Base-by-base conservation (phyloP, 2,329 filamentous ascomycete genomes). In the Venturia oleaginea region DNA sequence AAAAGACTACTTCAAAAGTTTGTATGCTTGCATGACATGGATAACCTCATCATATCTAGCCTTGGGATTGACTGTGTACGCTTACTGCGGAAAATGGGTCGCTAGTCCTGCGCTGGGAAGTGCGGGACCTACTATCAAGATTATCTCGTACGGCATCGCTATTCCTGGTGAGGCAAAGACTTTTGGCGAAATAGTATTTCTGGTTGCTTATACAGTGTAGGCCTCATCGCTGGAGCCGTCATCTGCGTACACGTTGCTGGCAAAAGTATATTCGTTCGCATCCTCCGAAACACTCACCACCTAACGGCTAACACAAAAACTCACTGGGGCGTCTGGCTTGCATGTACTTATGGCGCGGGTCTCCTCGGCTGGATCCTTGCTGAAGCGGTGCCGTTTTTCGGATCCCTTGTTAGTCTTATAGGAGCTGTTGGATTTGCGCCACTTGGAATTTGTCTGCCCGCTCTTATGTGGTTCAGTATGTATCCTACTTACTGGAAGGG, bases 241-340 rank as follows among this genome's bases (percentile, higher is more conserved):
- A 48, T 63, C n/a, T 63, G 46, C 61, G 43, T 59, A 7, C 40
- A 63, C 61, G n/a, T 63, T n/a, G 38, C 61, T 34, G 61, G 40
- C 30, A 63, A 63, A 55, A 57, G 22, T 34, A 11, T 63, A 15
- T 63, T 63, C 43, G 61, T 63, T 17, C 40, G 61, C 24, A 63
- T 63, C 11, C 43, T 63, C 8, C 61, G 61, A 27, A 63, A 63
- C 19, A 54, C 61, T 5, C 40, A 30, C 27, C 61, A 63, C 40
- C 22, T 63, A 7, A 48, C 40, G 30, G n/a, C 27, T 22, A 63
- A 63, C 43, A 63, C 61, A 5, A 32, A 34, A 13, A 34, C 27
- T 7, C 40, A 63, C 11, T 63, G 61, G 61, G 27, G 11, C 17
- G 61, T 63, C 32, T 61, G 61, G 61, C 38, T 40, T 15, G 38